phyloP scores from a whole-genome alignment of 768 basidiomycete species.

The Leccinum boreale region DNA sequence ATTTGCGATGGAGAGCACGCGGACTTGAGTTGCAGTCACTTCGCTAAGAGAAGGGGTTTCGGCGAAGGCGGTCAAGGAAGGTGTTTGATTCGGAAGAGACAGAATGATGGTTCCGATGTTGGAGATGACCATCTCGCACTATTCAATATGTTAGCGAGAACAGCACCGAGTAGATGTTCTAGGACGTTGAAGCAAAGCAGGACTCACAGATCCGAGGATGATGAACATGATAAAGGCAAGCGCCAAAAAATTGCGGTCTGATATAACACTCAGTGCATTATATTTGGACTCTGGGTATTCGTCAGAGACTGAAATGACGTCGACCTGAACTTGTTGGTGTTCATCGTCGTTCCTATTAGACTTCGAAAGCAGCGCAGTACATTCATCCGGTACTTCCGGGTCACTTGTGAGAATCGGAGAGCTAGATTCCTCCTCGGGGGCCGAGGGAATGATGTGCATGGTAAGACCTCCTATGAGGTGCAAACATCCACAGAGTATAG shows the following conservation, averaged over 20 bases:
- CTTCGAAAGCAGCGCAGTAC: conserved; percentile 28
- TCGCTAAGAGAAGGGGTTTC: conserved; percentile 28
- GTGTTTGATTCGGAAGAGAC: conserved; percentile 46
- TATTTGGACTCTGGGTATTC: conserved; percentile 17
- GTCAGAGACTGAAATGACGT: conserved; percentile 23
- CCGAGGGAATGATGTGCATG: conserved; percentile 28
- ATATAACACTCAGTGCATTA: conserved; percentile 43
- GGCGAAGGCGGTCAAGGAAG: conserved; percentile 4
- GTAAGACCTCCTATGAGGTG: conserved; percentile 54
- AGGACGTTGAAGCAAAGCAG: too few relatives aligned
- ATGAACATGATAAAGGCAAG: conserved; percentile 50
- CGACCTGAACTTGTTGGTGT: conserved; percentile 13
- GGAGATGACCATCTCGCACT: conserved; percentile 82
- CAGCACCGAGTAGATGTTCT: background rate
- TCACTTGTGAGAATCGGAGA: background rate
- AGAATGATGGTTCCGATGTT: conserved; percentile 77
- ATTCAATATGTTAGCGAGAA: background rate
- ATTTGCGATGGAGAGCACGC: conserved; percentile 65
- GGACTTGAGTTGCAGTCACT: conserved; percentile 63
- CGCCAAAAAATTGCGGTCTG: conserved; percentile 61
- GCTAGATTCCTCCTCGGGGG: conserved; percentile 4
- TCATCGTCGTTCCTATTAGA: conserved; percentile 11
- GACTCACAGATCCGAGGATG: conserved; percentile 67
- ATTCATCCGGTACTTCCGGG: conserved; percentile 26
- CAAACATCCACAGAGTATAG: conserved; percentile 47